Conservation (phyloP, 2,329 filamentous ascomycete genomes). For the Tolypocladium tundrense region DNA sequence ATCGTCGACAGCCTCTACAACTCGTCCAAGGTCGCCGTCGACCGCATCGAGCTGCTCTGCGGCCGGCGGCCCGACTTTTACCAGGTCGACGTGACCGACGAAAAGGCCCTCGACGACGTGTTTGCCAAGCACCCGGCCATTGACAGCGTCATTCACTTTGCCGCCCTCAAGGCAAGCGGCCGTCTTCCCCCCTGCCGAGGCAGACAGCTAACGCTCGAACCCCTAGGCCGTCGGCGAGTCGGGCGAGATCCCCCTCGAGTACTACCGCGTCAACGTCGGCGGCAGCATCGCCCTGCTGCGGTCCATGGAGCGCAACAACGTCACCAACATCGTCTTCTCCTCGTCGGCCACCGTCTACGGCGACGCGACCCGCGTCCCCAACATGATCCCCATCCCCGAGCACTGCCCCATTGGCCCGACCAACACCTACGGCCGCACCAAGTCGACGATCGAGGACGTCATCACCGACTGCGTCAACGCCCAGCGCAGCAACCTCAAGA, state of each 20-base stretch:
- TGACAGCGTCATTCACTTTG: slow-evolving; percentile 98
- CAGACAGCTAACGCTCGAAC: slow-evolving; percentile 6
- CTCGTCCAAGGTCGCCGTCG: slow-evolving; percentile 80
- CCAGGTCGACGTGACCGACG: slow-evolving; percentile 80
- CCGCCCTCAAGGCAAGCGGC: slow-evolving; percentile 66
- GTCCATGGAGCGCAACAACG: slow-evolving; percentile 81
- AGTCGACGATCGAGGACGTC: slow-evolving; percentile 81
- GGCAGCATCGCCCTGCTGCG: slow-evolving; percentile 81
- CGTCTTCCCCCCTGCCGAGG: background rate
- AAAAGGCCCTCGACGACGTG: slow-evolving; percentile 72
- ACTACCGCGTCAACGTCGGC: slow-evolving; percentile 94
- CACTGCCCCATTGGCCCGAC: slow-evolving; percentile 92
- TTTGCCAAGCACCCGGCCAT: slow-evolving; percentile 86
- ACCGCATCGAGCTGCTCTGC: slow-evolving; percentile 88
- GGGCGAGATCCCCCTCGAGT: slow-evolving; percentile 85
- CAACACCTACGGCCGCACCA: slow-evolving; percentile 96
- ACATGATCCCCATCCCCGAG: slow-evolving; percentile 99
- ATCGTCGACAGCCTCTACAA: slow-evolving; percentile 97
- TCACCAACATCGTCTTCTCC: slow-evolving; percentile 96
- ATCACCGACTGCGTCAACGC: slow-evolving; percentile 87
- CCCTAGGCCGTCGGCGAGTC: slow-evolving; percentile 87
- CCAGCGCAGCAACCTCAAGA: slow-evolving; percentile 72
- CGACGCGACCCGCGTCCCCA: slow-evolving; percentile 86
- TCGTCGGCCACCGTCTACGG: slow-evolving; percentile 97
- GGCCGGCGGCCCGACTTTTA: slow-evolving; percentile 82